These are phyloP conservation scores for Scopulariopsis brevicaulis DNA, from an alignment of 2,329 filamentous ascomycete species.

Conservation along the genomic window DNA sequence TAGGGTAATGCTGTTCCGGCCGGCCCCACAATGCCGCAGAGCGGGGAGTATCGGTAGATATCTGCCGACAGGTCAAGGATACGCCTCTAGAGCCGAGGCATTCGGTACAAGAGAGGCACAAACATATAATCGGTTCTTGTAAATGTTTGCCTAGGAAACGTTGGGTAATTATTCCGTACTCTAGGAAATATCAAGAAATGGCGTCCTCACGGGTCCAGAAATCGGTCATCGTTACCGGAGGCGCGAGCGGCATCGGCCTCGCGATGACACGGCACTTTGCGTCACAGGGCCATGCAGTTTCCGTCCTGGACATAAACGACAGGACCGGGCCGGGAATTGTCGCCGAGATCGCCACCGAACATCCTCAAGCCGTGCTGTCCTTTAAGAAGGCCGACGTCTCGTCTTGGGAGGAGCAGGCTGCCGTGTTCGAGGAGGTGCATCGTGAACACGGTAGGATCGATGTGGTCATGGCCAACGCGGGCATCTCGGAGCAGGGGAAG, in stretches of 20 bases:
- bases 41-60: no score
- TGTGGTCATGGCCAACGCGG: conserved; percentile 37
- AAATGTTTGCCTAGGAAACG: no score
- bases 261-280: conserved; percentile 20
- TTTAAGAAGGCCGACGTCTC: conserved; percentile 24
- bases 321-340: conserved; percentile 13
- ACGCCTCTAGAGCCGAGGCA: no score
- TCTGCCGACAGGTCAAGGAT: no score
- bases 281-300: conserved; percentile 17
- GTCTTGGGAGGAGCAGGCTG: conserved; percentile 20
- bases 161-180: no score
- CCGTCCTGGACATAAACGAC: conserved; percentile 20
- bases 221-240: conserved; percentile 10
- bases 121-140: no score
- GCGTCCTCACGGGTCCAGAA: conserved; percentile 1
- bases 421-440: conserved; percentile 15
- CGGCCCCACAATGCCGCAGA: no score
- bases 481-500: conserved; percentile 28
- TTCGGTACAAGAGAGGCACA: no score
- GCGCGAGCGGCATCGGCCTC: conserved; percentile 12
- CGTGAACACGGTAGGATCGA: conserved; percentile 20
- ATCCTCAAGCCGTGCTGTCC: conserved; percentile 12
- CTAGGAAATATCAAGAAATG: background rate
- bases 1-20: no score
- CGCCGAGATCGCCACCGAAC: conserved; percentile 13